phyloP scores from a whole-genome alignment of 768 basidiomycete genomes.

The Hortiboletus flavorubellus region DNA sequence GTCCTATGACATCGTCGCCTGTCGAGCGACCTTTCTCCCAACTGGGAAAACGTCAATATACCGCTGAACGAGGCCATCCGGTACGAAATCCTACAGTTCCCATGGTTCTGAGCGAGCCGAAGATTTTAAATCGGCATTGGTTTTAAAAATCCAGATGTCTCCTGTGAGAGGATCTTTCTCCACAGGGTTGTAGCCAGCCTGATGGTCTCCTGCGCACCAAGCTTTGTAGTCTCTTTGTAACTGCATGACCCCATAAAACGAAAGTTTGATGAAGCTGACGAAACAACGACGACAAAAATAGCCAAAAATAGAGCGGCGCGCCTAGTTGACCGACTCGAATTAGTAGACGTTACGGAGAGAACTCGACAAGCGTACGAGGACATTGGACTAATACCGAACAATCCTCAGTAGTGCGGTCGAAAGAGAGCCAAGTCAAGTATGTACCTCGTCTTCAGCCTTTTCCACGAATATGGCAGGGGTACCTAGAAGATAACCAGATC shows the following conservation, averaged over 20 bases:
- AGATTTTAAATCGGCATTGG: conserved; percentile 58
- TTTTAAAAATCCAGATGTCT: conserved; percentile 54
- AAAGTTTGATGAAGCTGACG: conserved; percentile 71
- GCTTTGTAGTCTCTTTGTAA: conserved; percentile 63
- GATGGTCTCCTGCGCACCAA: conserved; percentile 53
- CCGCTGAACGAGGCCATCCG: neutral
- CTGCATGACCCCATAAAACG: conserved; percentile 66
- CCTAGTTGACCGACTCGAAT: conserved; percentile 36
- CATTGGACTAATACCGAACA: conserved; percentile 18
- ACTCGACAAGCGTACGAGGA: conserved; percentile 21
- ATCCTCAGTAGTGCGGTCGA: conserved; percentile 6
- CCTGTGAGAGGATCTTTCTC: conserved; percentile 53
- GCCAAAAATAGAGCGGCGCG: conserved; percentile 74
- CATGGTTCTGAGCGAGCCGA: conserved; percentile 63
- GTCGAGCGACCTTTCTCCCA: conserved; percentile 63
- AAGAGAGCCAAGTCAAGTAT: conserved; percentile 2
- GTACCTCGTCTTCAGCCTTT: conserved; percentile 54
- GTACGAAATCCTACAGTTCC: conserved; percentile 45
- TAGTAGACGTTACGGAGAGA: conserved; percentile 8
- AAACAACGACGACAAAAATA: conserved; percentile 78
- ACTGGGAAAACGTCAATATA: conserved; percentile 34
- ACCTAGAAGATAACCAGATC: conserved; percentile 34
- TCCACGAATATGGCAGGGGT: conserved; percentile 57
- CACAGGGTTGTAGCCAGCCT: conserved; percentile 46
- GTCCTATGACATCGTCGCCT: conserved; percentile 67